Evolutionary conservation across 192 early-diverging fungal species (phyloP).

Genomic region (Backusella westeae): DNA sequence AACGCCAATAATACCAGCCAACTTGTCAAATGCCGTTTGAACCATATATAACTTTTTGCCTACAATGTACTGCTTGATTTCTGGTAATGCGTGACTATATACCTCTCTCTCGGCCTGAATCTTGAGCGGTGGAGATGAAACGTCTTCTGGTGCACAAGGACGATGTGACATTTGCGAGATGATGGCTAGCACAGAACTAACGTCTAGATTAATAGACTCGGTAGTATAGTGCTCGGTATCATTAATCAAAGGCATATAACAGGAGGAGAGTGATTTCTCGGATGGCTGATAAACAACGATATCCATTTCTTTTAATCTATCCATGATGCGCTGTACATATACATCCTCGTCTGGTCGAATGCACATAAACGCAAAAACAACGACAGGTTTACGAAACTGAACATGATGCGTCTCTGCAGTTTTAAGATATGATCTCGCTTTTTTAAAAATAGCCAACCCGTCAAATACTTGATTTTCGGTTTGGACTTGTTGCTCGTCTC

Average conservation of each 20-base stretch:
- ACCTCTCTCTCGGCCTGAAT: constrained; percentile 44
- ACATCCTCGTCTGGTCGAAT: constrained; percentile 22
- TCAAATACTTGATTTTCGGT: constrained; percentile 2
- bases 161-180: constrained; percentile 42
- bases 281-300: constrained; percentile 19
- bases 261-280: background rate
- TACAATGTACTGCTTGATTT: constrained; percentile 31
- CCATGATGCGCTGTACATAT: constrained; percentile 31
- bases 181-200: constrained; percentile 46
- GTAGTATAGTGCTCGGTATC: constrained; percentile 29
- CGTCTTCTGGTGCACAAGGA: constrained; percentile 24
- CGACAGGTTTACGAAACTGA: constrained; percentile 29
- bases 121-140: constrained; percentile 37
- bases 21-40: constrained; percentile 32
- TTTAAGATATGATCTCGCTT: constrained; percentile 18
- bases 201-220: constrained; percentile 42
- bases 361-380: constrained; percentile 36
- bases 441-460: constrained; percentile 31
- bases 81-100: constrained; percentile 30
- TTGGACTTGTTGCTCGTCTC: background rate
- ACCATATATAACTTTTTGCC: constrained; percentile 39
- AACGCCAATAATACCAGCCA: constrained; percentile 36
- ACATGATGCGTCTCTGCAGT: constrained; percentile 29
- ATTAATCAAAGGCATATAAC: background rate
- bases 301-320: constrained; percentile 18